Conservation (phyloP, 2,329 filamentous ascomycete genomes). For the Colletotrichum endophyticum region DNA sequence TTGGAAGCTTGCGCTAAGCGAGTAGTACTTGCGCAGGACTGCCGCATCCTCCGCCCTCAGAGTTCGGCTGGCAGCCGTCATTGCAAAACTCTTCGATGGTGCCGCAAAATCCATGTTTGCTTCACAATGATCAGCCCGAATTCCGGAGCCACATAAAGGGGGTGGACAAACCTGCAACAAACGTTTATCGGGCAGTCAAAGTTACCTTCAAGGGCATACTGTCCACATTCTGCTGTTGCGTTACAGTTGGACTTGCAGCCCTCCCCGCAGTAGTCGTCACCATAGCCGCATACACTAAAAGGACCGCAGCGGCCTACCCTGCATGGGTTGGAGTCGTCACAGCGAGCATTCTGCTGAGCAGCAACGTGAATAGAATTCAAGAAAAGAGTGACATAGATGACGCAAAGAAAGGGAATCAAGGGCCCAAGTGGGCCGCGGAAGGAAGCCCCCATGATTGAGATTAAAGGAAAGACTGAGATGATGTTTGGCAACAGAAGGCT, state of each 20-base stretch:
- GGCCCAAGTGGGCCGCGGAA: too few species aligned
- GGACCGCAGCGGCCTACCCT: not conserved
- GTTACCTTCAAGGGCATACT: not conserved
- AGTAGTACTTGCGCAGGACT: not conserved
- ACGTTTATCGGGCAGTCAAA: not conserved
- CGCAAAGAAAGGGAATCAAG: too few species aligned
- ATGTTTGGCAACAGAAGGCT: not conserved
- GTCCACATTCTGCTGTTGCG: not conserved
- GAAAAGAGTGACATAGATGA: too few species aligned
- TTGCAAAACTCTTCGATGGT: not conserved
- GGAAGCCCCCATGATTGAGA: too few species aligned
- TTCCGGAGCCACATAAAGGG: not conserved
- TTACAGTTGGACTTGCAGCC: not conserved
- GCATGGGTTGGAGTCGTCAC: not conserved
- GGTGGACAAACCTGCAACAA: not conserved
- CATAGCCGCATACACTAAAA: not conserved
- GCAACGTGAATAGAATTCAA: too few species aligned
- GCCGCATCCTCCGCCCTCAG: not conserved
- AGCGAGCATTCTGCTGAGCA: not conserved
- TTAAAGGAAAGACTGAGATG: not conserved
- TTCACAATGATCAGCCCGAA: not conserved
- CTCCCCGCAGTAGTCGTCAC: not conserved
- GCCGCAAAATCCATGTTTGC: not conserved
- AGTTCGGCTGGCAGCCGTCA: not conserved
- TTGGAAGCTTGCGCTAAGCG: not conserved